Evolutionary conservation across 2,329 filamentous ascomycete species (phyloP).

Genomic region (Trichoderma breve): DNA sequence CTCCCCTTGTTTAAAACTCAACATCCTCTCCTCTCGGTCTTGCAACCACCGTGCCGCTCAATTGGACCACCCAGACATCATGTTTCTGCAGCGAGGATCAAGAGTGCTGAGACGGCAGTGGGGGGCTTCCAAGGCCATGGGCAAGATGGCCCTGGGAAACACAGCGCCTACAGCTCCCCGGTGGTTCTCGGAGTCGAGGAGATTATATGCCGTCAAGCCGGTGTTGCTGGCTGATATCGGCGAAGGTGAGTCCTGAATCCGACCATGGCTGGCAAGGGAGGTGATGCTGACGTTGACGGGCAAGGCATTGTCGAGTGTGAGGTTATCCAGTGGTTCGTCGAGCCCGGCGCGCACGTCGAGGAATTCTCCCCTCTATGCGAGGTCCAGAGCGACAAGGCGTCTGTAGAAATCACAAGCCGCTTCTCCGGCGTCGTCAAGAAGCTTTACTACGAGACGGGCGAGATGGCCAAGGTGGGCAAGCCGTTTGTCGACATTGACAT

Average conservation of each 20-base stretch:
- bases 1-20: conserved; percentile 15
- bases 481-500: conserved; percentile 95
- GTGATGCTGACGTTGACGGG: conserved; percentile 9
- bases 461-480: conserved; percentile 94
- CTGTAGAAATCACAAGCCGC: conserved; percentile 86
- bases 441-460: conserved; percentile 90
- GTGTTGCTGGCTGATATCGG: conserved; percentile 83
- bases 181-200: conserved; percentile 52
- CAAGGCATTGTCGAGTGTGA: conserved; percentile 95
- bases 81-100: conserved; percentile 56
- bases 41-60: conserved; percentile 12
- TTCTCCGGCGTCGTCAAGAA: conserved; percentile 96
- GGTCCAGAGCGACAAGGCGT: conserved; percentile 96
- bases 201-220: conserved; percentile 64
- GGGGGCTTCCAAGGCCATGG: conserved; percentile 43
- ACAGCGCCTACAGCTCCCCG: conserved; percentile 36
- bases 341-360: conserved; percentile 91
- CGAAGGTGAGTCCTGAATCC: conserved; percentile 57
- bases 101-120: conserved; percentile 52
- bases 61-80: conserved; percentile 29
- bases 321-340: conserved; percentile 99
- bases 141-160: conserved; percentile 35
- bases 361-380: conserved; percentile 98
- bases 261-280: background rate
- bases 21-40: background rate